phyloP scores from a whole-genome alignment of 192 early-diverging fungal genomes.

The Pecoramyces ruminantium region DNA sequence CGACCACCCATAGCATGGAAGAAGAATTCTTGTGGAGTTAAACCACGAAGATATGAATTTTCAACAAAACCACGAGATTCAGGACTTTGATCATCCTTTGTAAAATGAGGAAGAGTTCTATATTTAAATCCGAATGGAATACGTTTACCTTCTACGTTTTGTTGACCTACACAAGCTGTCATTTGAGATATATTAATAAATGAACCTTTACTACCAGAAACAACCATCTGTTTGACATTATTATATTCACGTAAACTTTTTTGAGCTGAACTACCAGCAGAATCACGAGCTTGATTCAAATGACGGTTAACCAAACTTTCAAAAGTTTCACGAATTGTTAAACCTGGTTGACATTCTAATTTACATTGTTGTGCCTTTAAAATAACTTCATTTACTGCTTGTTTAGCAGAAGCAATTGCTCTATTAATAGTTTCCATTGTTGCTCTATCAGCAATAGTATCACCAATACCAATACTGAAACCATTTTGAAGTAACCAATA shows the following conservation, averaged over 20 bases:
- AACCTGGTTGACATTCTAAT: conserved; percentile 71
- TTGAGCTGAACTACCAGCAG: conserved; percentile 73
- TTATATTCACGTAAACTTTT: conserved; percentile 72
- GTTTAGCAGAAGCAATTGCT: conserved; percentile 56
- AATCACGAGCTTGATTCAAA: conserved; percentile 78
- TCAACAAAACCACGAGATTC: conserved; percentile 78
- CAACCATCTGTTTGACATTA: conserved; percentile 93
- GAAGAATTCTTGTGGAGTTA: conserved; percentile 96
- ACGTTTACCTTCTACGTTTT: conserved; percentile 97
- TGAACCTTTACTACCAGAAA: conserved; percentile 89
- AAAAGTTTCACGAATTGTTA: conserved; percentile 83
- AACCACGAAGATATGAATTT: conserved; percentile 74
- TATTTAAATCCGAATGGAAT: conserved; percentile 93
- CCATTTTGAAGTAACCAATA: conserved; percentile 89
- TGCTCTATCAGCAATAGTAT: conserved; percentile 75
- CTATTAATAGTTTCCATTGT: conserved; percentile 65
- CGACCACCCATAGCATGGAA: conserved; percentile 99
- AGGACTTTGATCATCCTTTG: conserved; percentile 90
- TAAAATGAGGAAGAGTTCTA: conserved; percentile 91
- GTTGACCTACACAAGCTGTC: conserved; percentile 97
- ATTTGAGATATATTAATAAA: conserved; percentile 96
- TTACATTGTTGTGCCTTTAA: conserved; percentile 63
- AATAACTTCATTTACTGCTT: conserved; percentile 65
- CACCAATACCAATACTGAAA: conserved; percentile 94
- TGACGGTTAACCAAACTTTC: conserved; percentile 74